These are phyloP conservation scores for Trametes cingulata DNA, from an alignment of 768 basidiomycete species.

Conservation along the genomic window DNA sequence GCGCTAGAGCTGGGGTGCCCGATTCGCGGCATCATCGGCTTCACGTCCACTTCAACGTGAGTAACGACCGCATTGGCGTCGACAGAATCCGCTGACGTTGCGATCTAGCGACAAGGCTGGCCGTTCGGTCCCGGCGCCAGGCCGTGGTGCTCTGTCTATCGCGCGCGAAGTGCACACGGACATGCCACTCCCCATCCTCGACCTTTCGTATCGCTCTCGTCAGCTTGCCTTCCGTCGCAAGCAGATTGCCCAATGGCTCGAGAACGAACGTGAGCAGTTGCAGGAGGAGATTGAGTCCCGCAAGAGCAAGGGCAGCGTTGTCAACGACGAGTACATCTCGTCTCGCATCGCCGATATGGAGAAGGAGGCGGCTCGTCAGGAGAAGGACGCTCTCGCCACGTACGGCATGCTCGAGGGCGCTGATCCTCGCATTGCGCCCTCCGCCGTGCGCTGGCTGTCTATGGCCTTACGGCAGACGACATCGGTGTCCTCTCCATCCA, in stretches of 20 bases:
- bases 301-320: constrained; percentile 49
- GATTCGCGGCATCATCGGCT: constrained; percentile 91
- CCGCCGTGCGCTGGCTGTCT: constrained; percentile 93
- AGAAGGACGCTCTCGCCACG: constrained; percentile 87
- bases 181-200: constrained; percentile 77
- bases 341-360: constrained; percentile 83
- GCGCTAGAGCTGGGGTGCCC: constrained; percentile 93
- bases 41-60: constrained; percentile 94
- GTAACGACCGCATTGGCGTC: constrained; percentile 31
- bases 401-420: constrained; percentile 94
- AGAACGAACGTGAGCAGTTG: constrained; percentile 84
- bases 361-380: constrained; percentile 86
- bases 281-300: constrained; percentile 72
- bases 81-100: constrained; percentile 5
- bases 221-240: constrained; percentile 94
- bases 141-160: constrained; percentile 86
- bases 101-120: constrained; percentile 90
- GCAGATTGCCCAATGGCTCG: constrained; percentile 94
- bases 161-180: constrained; percentile 84
- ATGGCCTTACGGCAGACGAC: constrained; percentile 93
- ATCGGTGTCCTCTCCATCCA: constrained; percentile 89
- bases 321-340: constrained; percentile 71
- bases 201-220: constrained; percentile 85
- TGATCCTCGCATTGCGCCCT: constrained; percentile 88
- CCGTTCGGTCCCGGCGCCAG: constrained; percentile 96